phyloP scores from a whole-genome alignment of 2,329 filamentous ascomycete species.

The Colletotrichum chlorophyti region DNA sequence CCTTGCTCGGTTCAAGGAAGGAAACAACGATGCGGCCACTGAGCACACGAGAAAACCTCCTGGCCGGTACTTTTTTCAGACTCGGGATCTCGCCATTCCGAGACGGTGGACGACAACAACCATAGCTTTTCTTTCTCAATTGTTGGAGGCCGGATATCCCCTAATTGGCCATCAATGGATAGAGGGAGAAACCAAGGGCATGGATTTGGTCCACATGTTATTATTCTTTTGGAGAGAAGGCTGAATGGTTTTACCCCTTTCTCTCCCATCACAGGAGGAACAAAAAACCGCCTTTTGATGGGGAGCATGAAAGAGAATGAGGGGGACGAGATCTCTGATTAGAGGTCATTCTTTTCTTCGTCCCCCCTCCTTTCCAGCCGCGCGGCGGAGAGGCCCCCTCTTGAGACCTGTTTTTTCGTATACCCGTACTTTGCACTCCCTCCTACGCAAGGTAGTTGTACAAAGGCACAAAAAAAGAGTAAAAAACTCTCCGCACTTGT shows the following conservation, averaged over 20 bases:
- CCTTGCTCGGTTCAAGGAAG: background rate
- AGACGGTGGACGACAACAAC: constrained; percentile 7
- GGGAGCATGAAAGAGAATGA: background rate
- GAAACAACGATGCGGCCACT: constrained; percentile 1
- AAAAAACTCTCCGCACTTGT: constrained; percentile 38
- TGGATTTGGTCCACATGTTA: constrained; percentile 5
- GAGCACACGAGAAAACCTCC: constrained; percentile 6
- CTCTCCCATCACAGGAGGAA: constrained; percentile 10
- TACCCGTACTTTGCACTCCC: constrained; percentile 26
- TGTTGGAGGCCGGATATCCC: constrained; percentile 25
- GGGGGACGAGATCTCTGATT: constrained; percentile 1
- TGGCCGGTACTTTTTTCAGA: constrained; percentile 2
- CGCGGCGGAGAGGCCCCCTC: constrained; percentile 9
- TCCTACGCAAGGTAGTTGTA: constrained; percentile 47
- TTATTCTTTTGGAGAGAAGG: constrained; percentile 30
- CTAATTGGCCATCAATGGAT: constrained; percentile 22
- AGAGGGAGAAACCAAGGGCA: background rate
- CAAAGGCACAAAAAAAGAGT: constrained; percentile 46
- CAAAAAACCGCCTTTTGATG: constrained; percentile 21
- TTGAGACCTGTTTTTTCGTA: constrained; percentile 13
- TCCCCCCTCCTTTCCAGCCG: constrained; percentile 29
- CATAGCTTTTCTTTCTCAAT: background rate
- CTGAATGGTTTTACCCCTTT: constrained; percentile 12
- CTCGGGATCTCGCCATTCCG: background rate
- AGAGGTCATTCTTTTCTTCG: constrained; percentile 11